These are phyloP conservation scores for Carex scoparia DNA, from an alignment of 176 grass and related monocot species.

Conservation along the genomic window DNA sequence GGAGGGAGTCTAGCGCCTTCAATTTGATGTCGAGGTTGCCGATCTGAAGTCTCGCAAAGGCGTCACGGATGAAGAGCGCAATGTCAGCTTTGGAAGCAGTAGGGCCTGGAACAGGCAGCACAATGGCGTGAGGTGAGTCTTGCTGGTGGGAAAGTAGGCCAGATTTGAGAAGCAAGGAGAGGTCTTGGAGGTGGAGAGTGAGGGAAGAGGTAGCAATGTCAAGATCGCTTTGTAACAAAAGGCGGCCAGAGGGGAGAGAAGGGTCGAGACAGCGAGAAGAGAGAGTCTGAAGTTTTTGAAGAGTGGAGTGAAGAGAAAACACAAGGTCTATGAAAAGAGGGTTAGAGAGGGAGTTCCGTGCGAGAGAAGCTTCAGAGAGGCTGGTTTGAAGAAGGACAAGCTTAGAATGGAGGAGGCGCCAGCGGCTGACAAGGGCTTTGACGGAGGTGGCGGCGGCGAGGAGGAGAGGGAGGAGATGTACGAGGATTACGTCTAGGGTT, in stretches of 20 bases:
- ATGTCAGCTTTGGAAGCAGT: conserved; percentile 44
- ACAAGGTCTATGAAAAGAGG: conserved; percentile 63
- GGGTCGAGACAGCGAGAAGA: conserved; percentile 56
- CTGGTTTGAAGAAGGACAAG: conserved; percentile 46
- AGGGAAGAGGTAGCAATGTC: conserved; percentile 66
- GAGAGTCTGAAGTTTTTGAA: conserved; percentile 47
- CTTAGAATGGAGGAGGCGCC: conserved; percentile 54
- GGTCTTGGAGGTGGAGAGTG: conserved; percentile 64
- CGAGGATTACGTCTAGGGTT: conserved; percentile 48
- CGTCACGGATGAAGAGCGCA: conserved; percentile 61
- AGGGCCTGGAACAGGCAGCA: conserved; percentile 50
- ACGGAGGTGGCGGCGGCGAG: conserved; percentile 44
- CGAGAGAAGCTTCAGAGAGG: conserved; percentile 37
- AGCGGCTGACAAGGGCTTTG: conserved; percentile 52
- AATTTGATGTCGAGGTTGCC: conserved; percentile 68
- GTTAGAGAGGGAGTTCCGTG: conserved; percentile 30
- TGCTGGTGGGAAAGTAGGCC: conserved; percentile 26
- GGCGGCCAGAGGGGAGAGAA: conserved; percentile 47
- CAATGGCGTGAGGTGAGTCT: conserved; percentile 44
- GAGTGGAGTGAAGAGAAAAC: conserved; percentile 32
- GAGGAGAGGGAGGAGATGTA: conserved; percentile 46
- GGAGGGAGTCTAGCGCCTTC: conserved; percentile 64
- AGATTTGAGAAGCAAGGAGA: conserved; percentile 49
- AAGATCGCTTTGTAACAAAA: conserved; percentile 73
- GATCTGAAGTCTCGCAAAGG: conserved; percentile 84